These are phyloP conservation scores for Perkinsus chesapeaki DNA, from an alignment of 169 alveolate species.

Conservation along the genomic window DNA sequence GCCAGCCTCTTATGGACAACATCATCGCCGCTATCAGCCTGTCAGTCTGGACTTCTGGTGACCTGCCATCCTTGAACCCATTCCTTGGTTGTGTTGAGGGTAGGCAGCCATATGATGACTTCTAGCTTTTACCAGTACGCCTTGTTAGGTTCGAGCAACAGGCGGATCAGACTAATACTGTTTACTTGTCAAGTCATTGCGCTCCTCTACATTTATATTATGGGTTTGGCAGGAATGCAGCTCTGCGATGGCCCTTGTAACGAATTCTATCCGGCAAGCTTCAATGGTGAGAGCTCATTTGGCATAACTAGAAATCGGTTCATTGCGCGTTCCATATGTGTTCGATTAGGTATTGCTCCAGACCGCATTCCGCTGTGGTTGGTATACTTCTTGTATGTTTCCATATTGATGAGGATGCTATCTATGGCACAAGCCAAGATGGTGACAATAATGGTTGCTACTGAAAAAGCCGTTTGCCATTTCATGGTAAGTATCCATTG, in stretches of 20 bases:
- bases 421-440: too few species aligned
- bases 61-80: not conserved
- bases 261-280: not conserved
- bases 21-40: not conserved
- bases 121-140: not conserved
- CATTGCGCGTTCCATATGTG: not conserved
- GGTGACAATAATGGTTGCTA: too few species aligned
- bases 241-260: not conserved
- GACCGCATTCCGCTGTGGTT: not conserved
- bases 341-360: not conserved
- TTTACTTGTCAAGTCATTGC: not conserved
- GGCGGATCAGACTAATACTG: not conserved
- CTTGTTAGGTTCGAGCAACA: not conserved
- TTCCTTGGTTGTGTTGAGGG: not conserved
- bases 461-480: too few species aligned
- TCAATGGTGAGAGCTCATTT: not conserved
- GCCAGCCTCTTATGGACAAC: not conserved
- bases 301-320: not conserved
- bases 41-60: not conserved
- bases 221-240: not conserved
- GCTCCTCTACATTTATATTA: not conserved
- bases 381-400: not conserved
- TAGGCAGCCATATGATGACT: not conserved
- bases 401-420: not conserved
- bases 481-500: too few species aligned